Percentiles rank a stretch among this genome's conserved stretches.
These are phyloP conservation scores for Gremmenia infestans DNA, from an alignment of 2,329 filamentous ascomycete species.

Conservation along the genomic window DNA sequence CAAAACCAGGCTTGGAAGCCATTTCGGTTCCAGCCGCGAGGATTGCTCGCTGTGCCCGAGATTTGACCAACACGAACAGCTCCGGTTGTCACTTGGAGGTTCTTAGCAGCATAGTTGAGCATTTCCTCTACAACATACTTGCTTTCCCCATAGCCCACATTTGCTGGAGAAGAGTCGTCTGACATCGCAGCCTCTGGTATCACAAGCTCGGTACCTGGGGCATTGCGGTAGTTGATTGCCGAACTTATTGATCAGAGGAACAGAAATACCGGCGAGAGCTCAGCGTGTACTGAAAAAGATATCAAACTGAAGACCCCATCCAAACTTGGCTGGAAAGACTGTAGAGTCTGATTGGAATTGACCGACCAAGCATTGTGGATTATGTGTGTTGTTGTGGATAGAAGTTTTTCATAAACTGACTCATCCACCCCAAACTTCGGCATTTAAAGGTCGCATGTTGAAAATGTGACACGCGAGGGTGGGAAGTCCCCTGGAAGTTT, in stretches of 20 bases:
- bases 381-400: conserved; percentile 15
- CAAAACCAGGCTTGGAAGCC: conserved; percentile 40
- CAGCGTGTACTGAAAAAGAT: conserved; percentile 6
- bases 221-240: conserved; percentile 1
- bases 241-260: conserved; percentile 28
- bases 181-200: not conserved
- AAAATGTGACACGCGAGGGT: conserved; percentile 35
- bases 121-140: conserved; percentile 32
- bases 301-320: conserved; percentile 36
- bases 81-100: conserved; percentile 35
- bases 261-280: conserved; percentile 13
- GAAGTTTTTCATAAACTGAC: not conserved
- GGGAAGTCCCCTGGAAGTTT: conserved; percentile 33
- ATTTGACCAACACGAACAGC: conserved; percentile 46
- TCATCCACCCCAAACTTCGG: conserved; percentile 42
- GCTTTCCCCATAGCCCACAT: conserved; percentile 27
- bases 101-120: conserved; percentile 36
- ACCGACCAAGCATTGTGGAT: conserved; percentile 34
- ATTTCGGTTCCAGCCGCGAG: conserved; percentile 50
- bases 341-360: conserved; percentile 32
- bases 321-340: conserved; percentile 33
- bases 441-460: conserved; percentile 43
- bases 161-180: conserved; percentile 29
- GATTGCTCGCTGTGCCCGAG: conserved; percentile 34
- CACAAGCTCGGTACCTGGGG: too few relatives aligned